Percentiles rank a stretch among this genome's conserved stretches.
phyloP scores from a whole-genome alignment of 2,329 filamentous ascomycete species.

The Xylariales sp. region DNA sequence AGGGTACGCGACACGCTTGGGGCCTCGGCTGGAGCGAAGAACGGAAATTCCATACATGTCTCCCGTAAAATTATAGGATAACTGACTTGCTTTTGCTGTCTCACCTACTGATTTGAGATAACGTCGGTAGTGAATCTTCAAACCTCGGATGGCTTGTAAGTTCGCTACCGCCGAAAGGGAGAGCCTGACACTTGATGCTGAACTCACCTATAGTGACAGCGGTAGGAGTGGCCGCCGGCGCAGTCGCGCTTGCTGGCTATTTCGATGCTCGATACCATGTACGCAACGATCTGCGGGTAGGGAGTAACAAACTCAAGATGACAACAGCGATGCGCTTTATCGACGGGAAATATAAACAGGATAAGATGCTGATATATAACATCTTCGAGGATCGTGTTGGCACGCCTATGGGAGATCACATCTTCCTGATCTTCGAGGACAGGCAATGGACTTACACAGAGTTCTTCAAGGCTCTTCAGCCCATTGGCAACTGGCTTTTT shows the following conservation, averaged over 20 bases:
- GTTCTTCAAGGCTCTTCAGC: slow-evolving; percentile 45
- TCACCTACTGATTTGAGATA: too few species aligned
- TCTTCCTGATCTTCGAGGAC: slow-evolving; percentile 51
- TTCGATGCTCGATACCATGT: slow-evolving; percentile 65
- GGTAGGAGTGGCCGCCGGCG: slow-evolving; percentile 18
- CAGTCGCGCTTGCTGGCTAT: slow-evolving; percentile 41
- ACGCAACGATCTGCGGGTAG: slow-evolving; percentile 48
- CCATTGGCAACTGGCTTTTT: slow-evolving; percentile 58
- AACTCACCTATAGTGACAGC: slow-evolving; percentile 11
- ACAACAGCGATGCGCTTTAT: neutral
- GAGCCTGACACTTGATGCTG: too few species aligned
- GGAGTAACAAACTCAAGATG: slow-evolving; percentile 31
- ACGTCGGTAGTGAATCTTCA: too few species aligned
- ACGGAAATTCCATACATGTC: too few species aligned
- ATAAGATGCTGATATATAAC: slow-evolving; percentile 20
- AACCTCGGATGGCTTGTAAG: neutral
- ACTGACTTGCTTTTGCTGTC: too few species aligned
- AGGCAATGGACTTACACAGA: slow-evolving; percentile 57
- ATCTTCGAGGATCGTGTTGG: slow-evolving; percentile 21
- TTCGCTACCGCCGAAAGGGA: neutral
- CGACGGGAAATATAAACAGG: neutral
- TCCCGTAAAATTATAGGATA: too few species aligned
- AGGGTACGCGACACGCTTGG: too few species aligned
- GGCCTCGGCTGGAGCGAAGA: too few species aligned
- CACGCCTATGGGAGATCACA: slow-evolving; percentile 14